Base-by-base conservation (phyloP, 139 green algal genomes). In the Diplosphaera chodatii region DNA sequence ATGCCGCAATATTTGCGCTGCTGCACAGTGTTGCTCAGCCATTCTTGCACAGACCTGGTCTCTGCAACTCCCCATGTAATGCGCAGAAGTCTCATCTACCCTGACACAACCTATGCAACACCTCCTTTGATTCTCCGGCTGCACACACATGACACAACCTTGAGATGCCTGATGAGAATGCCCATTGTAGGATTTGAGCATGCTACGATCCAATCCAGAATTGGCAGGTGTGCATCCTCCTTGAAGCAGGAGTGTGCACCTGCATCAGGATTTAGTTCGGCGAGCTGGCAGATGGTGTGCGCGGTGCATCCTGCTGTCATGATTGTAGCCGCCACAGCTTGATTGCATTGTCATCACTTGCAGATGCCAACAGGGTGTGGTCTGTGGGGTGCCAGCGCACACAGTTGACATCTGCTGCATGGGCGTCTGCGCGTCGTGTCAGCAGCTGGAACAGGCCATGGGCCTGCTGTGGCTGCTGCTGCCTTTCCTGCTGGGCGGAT, bases 401-500 rank as follows among this genome's bases (percentile, higher is more conserved):
- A 71, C 91, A 95, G 76, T 96, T 96, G 1, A 96, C 82, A 75
- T 96, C 91, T 20, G 70, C 40, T 2, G 28, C 20, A 48, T 96
- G 91, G 2, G 88, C 88, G 18, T 79, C 32, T 16, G 71, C 55
- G 28, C 75, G 64, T 34, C 22, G 69, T 34, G 55, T 67, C 29
- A 83, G 70, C 62, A 84, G 40, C 23, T 34, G n/a, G 68, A 84
- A 90, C 4, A 65, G 28, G 1, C 32, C 40, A 66, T 31, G 33
- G 63, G 29, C 25, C 65, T 32, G 40, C 67, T 1, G 40, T 6
- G 10, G 62, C 70, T 40, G 33, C 70, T 59, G 32, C 41, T 32
- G 40, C 67, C 1, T 25, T 40, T n/a, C n/a, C n/a, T n/a, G n/a
- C n/a, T n/a, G n/a, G n/a, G n/a, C n/a, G n/a, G n/a, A n/a, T n/a